Base-by-base conservation (phyloP, 176 grass and related monocot genomes). In the Oryza rufipogon region DNA sequence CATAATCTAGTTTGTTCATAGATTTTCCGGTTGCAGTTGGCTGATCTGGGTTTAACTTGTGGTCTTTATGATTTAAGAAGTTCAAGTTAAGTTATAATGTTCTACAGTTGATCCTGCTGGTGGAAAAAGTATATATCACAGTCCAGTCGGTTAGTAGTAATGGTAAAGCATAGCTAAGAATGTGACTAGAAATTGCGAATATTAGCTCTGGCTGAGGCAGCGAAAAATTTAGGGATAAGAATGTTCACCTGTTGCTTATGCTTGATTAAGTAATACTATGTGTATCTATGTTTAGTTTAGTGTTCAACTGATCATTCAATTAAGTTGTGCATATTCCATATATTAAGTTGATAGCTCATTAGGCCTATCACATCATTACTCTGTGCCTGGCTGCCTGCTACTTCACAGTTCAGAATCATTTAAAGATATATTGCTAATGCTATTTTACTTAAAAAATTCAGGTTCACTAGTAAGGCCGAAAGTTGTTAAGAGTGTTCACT, bases 401-500 rank as follows among this genome's bases (percentile, higher is more conserved):
- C 10, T 26, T 73, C 30, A 45, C 28, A 45, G 38, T 73, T 36
- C 19, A 73, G 44, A 32, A 79, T 5, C 23, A 73, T 72, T 26
- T 28, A 22, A 34, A 38, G 49, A 63, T 14, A 61, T 19, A 34
- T 41, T 19, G 26, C 74, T 87, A 85, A 87, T 83, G 7, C 38
- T 23, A 19, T 70, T 61, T 63, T 79, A n/a, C 6, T 39, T 28
- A 78, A 77, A 74, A 76, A 82, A 78, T 2, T 68, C 71, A 99
- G 96, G 96, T 19, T 99, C 96, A 0, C 82, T 99, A 56, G 96
- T 99, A 20, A 89, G 93, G 83, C 93, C 96, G 1, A 99, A 99
- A 80, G 96, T 99, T 77, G 91, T 99, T n/a, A 99, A 94, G 88
- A 99, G 96, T 68, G 88, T 96, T 69, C 96, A 96, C 81, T 99